These are phyloP conservation scores for Cladochytrium replicatum DNA, from an alignment of 192 early-diverging fungal genomes.

Conservation along the genomic window DNA sequence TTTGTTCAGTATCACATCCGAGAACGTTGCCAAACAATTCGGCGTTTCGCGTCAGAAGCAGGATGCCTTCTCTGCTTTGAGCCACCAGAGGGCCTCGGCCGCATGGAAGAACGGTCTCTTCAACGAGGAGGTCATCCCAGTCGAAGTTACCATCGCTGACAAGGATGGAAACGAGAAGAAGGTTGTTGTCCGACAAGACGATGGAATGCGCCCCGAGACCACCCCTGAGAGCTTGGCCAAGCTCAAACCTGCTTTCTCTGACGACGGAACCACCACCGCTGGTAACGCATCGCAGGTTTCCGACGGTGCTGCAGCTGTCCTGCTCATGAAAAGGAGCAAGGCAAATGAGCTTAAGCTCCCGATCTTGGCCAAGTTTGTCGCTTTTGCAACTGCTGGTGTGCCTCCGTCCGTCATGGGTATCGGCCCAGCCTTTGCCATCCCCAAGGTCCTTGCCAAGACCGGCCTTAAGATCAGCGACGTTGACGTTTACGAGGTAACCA, in stretches of 20 bases:
- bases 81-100: slow-evolving; percentile 69
- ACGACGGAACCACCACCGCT: slow-evolving; percentile 78
- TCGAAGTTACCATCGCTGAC: slow-evolving; percentile 61
- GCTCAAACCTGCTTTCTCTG: slow-evolving; percentile 83
- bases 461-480: slow-evolving; percentile 69
- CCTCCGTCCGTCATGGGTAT: slow-evolving; percentile 94
- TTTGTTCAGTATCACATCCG: slow-evolving; percentile 71
- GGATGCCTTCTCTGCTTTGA: slow-evolving; percentile 79
- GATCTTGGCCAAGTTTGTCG: slow-evolving; percentile 77
- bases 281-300: slow-evolving; percentile 97
- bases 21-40: slow-evolving; percentile 91
- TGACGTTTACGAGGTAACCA: slow-evolving; percentile 60
- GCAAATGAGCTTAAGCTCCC: slow-evolving; percentile 80
- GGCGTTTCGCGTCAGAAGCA: slow-evolving; percentile 76
- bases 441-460: slow-evolving; percentile 69
- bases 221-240: slow-evolving; percentile 73
- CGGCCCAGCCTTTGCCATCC: slow-evolving; percentile 92
- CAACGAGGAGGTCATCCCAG: slow-evolving; percentile 82
- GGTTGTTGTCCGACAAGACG: slow-evolving; percentile 71
- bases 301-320: slow-evolving; percentile 91
- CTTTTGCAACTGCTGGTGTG: slow-evolving; percentile 81
- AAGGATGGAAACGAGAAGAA: slow-evolving; percentile 68
- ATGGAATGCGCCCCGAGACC: slow-evolving; percentile 79
- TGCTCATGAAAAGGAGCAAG: slow-evolving; percentile 87
- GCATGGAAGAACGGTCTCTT: slow-evolving; percentile 90